phyloP scores from a whole-genome alignment of 176 grass and related monocot genomes.

The Alloteropsis semialata region DNA sequence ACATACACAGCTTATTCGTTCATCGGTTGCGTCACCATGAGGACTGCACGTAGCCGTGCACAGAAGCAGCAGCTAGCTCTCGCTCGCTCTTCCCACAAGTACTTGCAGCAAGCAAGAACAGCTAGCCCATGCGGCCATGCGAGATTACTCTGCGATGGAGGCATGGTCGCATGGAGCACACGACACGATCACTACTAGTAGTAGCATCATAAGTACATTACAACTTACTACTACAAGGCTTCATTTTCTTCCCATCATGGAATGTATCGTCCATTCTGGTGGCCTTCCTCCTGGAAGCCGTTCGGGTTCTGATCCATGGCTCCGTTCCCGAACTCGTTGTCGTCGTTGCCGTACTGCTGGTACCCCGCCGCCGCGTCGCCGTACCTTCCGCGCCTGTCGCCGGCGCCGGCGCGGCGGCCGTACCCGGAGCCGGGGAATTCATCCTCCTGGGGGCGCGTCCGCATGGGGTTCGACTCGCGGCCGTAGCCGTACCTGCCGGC shows the following conservation, averaged over 20 bases:
- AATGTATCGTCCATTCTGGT: conserved; percentile 15
- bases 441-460: conserved; percentile 24
- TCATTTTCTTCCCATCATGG: conserved; percentile 17
- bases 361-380: not conserved
- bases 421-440: conserved; percentile 26
- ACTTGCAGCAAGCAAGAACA: not conserved
- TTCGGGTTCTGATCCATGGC: not conserved
- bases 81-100: not conserved
- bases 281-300: not conserved
- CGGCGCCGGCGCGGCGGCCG: not conserved
- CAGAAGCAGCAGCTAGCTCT: not conserved
- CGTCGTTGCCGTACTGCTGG: not conserved
- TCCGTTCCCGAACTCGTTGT: not conserved
- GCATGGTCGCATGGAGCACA: no score
- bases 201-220: not conserved
- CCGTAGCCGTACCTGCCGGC: conserved; percentile 49
- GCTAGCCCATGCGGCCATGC: not conserved
- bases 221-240: not conserved
- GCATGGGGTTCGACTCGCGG: conserved; percentile 41
- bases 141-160: not conserved
- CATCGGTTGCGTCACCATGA: not conserved
- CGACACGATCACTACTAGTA: not conserved
- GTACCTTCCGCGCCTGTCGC: not conserved
- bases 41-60: not conserved
- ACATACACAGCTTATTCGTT: not conserved